Conservation (phyloP, 768 basidiomycete genomes). For the Boletus subcaerulescens region DNA sequence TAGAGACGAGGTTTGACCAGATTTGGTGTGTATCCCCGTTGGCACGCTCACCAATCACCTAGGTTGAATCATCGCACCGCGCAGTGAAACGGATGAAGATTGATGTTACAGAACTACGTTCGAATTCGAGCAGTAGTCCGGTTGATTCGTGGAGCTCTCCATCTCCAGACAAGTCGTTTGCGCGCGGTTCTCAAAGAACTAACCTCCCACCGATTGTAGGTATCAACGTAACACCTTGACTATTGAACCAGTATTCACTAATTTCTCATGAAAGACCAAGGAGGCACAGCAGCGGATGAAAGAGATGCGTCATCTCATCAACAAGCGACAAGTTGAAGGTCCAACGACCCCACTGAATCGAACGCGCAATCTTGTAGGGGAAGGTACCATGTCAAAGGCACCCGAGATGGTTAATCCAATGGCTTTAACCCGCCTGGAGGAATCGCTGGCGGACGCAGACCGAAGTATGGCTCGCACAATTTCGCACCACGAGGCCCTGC, state of each 20-base stretch:
- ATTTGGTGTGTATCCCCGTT: not conserved
- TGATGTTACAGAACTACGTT: constrained; percentile 51
- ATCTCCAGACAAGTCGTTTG: constrained; percentile 54
- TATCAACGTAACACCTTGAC: constrained; percentile 3
- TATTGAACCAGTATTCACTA: constrained; percentile 5
- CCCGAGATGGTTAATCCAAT: constrained; percentile 15
- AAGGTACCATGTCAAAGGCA: constrained; percentile 13
- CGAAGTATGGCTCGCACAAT: constrained; percentile 48
- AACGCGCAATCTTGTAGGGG: constrained; percentile 36
- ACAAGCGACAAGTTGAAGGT: constrained; percentile 51
- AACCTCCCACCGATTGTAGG: constrained; percentile 43
- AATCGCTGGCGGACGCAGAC: constrained; percentile 57
- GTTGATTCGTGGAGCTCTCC: constrained; percentile 44
- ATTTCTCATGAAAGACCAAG: constrained; percentile 51
- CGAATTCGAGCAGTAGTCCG: constrained; percentile 15
- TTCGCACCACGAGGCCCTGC: constrained; percentile 54
- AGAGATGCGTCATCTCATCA: constrained; percentile 78
- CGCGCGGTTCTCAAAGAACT: constrained; percentile 45
- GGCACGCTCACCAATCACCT: not conserved
- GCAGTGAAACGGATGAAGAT: constrained; percentile 73
- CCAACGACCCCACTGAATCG: constrained; percentile 44
- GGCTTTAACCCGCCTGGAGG: constrained; percentile 39
- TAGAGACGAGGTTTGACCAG: constrained; percentile 56
- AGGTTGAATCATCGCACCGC: constrained; percentile 72
- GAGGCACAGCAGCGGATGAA: constrained; percentile 78